Evolutionary conservation across 2,329 filamentous ascomycete genomes (phyloP).

Genomic region (Fusarium veterinarium): DNA sequence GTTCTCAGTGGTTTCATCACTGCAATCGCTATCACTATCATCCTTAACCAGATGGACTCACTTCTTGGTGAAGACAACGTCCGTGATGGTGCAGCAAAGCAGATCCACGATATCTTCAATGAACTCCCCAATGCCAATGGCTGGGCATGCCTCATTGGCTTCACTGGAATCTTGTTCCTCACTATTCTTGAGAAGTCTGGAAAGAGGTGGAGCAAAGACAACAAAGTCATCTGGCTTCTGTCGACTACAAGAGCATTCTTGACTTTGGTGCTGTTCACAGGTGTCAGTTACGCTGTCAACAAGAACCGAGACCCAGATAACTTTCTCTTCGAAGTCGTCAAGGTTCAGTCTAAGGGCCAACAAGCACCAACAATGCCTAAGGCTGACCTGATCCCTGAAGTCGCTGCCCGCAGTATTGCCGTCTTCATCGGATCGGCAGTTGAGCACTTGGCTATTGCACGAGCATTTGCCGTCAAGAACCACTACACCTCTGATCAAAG

Average conservation of each 20-base stretch:
- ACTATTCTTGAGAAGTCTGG: conserved; percentile 67
- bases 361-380: conserved; percentile 61
- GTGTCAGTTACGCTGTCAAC: conserved; percentile 73
- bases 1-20: conserved; percentile 75
- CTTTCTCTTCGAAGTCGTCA: conserved; percentile 66
- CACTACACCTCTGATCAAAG: conserved; percentile 72
- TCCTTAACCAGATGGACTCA: conserved; percentile 71
- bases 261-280: conserved; percentile 70
- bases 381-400: conserved; percentile 60
- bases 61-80: conserved; percentile 66
- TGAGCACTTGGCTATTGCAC: conserved; percentile 73
- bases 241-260: conserved; percentile 71
- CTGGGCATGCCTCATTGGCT: conserved; percentile 68
- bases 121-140: conserved; percentile 68
- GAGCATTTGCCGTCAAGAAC: conserved; percentile 71
- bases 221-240: conserved; percentile 67
- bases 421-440: conserved; percentile 71
- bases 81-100: conserved; percentile 63
- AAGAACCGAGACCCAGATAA: conserved; percentile 55
- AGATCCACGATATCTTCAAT: conserved; percentile 69
- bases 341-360: conserved; percentile 68
- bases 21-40: conserved; percentile 73
- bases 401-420: conserved; percentile 66
- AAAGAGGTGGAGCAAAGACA: conserved; percentile 68
- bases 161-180: conserved; percentile 67